Percentiles rank a stretch among this genome's conserved stretches.
Conservation (phyloP, 768 basidiomycete genomes). For the Termitomyces sp. region DNA sequence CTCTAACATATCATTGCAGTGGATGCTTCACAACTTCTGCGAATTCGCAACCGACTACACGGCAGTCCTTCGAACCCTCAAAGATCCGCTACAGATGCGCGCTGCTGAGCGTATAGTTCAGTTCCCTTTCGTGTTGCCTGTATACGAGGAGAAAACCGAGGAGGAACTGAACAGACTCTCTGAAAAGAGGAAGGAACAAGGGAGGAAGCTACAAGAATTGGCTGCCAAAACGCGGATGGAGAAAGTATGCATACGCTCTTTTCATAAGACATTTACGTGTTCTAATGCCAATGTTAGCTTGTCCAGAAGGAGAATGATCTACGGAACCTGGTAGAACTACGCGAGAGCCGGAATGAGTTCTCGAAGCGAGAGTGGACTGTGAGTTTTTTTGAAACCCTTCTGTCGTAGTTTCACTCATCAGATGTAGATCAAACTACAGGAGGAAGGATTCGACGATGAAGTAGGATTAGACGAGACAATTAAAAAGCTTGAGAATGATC, state of each 20-base stretch:
- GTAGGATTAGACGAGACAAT: slow-evolving; percentile 73
- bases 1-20: slow-evolving; percentile 37
- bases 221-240: slow-evolving; percentile 81
- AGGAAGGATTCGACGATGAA: slow-evolving; percentile 75
- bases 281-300: slow-evolving; percentile 35
- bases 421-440: slow-evolving; percentile 48
- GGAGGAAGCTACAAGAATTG: slow-evolving; percentile 83
- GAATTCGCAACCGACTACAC: slow-evolving; percentile 78
- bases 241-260: slow-evolving; percentile 45
- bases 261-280: not conserved
- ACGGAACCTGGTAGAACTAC: slow-evolving; percentile 55
- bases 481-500: slow-evolving; percentile 76
- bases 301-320: slow-evolving; percentile 73
- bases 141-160: slow-evolving; percentile 80
- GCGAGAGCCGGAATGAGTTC: slow-evolving; percentile 51
- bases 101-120: slow-evolving; percentile 71
- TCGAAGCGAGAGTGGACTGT: slow-evolving; percentile 77
- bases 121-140: slow-evolving; percentile 71
- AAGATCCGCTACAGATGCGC: slow-evolving; percentile 59
- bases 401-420: not conserved
- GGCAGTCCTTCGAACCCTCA: slow-evolving; percentile 56
- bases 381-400: slow-evolving; percentile 5
- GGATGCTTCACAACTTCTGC: slow-evolving; percentile 87
- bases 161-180: slow-evolving; percentile 77
- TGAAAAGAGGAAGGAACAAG: slow-evolving; percentile 83